Percentiles rank a stretch among this genome's conserved stretches.
Conservation (phyloP, 176 grass and related monocot species). For the Avena sativa region DNA sequence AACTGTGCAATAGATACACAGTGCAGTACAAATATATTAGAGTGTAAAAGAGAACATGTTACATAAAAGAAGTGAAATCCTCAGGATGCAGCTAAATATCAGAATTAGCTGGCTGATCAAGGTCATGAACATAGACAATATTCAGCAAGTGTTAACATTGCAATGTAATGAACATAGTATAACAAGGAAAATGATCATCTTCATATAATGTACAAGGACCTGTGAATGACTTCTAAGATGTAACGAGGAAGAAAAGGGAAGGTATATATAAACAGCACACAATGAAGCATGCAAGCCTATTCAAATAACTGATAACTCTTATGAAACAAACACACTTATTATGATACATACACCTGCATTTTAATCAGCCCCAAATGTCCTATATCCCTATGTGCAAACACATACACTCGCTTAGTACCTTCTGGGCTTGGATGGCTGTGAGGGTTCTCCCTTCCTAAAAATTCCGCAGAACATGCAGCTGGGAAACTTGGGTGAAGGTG, state of each 20-base stretch:
- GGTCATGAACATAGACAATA: not conserved
- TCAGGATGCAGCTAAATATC: not conserved
- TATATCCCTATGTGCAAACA: not conserved
- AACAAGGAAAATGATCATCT: not conserved
- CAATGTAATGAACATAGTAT: not conserved
- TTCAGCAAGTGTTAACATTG: not conserved
- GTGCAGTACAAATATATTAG: not conserved
- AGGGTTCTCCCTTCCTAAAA: conserved; percentile 40
- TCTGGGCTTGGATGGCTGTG: conserved; percentile 33
- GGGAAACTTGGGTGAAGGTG: conserved; percentile 48
- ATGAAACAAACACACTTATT: not conserved
- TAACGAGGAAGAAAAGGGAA: conserved; percentile 10
- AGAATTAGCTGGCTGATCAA: conserved; percentile 16
- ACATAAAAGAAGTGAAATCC: not conserved
- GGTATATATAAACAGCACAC: not conserved
- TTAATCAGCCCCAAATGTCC: not conserved
- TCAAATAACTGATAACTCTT: not conserved
- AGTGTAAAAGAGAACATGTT: not conserved
- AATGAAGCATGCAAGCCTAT: not conserved
- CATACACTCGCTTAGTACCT: conserved; percentile 16
- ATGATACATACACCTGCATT: not conserved
- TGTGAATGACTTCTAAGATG: not conserved
- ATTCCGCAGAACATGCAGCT: conserved; percentile 51
- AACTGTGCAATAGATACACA: not conserved
- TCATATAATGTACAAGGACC: conserved; percentile 5